Evolutionary conservation across 2,329 filamentous ascomycete genomes (phyloP), one percentile per base, ranked within the genome.

Genomic region (Fusarium paranaense): DNA sequence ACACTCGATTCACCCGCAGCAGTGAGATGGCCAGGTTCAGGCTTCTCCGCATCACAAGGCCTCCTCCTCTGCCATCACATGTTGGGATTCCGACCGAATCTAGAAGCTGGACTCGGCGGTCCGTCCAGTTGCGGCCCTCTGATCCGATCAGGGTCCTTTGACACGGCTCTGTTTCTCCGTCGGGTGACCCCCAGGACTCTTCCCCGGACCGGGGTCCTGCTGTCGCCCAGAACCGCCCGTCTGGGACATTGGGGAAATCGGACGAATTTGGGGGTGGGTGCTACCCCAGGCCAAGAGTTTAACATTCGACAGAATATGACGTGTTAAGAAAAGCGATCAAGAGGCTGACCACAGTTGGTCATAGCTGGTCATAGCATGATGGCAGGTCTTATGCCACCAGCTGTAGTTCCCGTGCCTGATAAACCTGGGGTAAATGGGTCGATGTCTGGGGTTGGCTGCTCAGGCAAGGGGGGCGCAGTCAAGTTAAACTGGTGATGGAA

Each of bases 11-110:
- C 64, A 76, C 72, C 65, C 74, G 65, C 72, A 72, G 66, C 52
- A 67, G 70, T 67, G 47, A 74, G 67, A 77, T 73, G 64, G 50
- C 62, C 45, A 67, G 47, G 33, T 56, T 40, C 68, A 64, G 70
- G 75, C 61, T 68, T 74, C 73, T 74, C 75, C 67, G 73, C 75
- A 77, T 77, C 75, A 77, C 64, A 69, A 67, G 75, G 58, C 47
- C 72, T 38, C 47, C 66, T 69, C 58, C 61, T 64, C 25, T 25
- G 32, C 65, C 63, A 68, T 76, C 75, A 77, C 75, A 76, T 76
- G 75, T 47, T 32, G 58, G 27, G 64, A 33, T 64, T 45, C 59
- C 67, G 67, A 74, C 75, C 67, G 32, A 74, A 65, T 65, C 13
- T 22, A 75, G 69, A 68, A 69, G 71, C 65, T 67, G 72, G 58